phyloP scores from a whole-genome alignment of 73 alveolate species.

The Durusdinium trenchii region DNA sequence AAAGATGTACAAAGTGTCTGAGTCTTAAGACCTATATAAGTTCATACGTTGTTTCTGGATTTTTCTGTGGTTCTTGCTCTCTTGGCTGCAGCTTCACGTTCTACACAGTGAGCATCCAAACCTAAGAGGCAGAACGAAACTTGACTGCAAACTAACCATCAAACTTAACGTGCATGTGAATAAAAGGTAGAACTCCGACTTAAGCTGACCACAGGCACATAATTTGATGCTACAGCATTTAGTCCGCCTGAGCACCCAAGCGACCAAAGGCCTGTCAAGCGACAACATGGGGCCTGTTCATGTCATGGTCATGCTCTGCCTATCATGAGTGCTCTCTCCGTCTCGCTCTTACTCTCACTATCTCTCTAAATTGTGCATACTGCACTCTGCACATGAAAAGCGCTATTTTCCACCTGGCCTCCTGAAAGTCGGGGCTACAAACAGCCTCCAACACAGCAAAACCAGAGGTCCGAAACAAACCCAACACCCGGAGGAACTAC shows the following conservation, averaged over 20 bases:
- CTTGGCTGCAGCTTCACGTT: slow-evolving; percentile 54
- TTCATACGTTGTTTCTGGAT: too few species aligned
- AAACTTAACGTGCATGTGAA: too few species aligned
- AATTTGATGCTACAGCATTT: neutral
- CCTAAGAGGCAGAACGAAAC: neutral
- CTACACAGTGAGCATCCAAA: slow-evolving; percentile 62
- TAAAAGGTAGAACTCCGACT: neutral
- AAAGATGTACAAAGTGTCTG: neutral
- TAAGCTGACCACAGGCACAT: neutral
- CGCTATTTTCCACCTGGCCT: too few species aligned
- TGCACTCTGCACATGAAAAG: too few species aligned
- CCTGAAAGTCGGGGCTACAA: too few species aligned
- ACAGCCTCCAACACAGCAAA: too few species aligned
- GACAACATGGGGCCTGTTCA: neutral
- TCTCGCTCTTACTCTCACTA: too few species aligned
- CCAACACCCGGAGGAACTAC: neutral
- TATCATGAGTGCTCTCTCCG: too few species aligned
- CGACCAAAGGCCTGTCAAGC: slow-evolving; percentile 8
- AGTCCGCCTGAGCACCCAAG: neutral
- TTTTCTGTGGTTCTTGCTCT: neutral
- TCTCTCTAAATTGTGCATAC: too few species aligned
- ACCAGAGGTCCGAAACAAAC: too few species aligned
- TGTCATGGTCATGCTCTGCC: too few species aligned
- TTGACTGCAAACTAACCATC: neutral
- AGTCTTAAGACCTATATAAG: too few species aligned